Percentiles rank a stretch among this genome's conserved stretches.
Evolutionary conservation across 164 flowering plant species (phyloP).

Genomic region (Tetrastigma voinierianum): DNA sequence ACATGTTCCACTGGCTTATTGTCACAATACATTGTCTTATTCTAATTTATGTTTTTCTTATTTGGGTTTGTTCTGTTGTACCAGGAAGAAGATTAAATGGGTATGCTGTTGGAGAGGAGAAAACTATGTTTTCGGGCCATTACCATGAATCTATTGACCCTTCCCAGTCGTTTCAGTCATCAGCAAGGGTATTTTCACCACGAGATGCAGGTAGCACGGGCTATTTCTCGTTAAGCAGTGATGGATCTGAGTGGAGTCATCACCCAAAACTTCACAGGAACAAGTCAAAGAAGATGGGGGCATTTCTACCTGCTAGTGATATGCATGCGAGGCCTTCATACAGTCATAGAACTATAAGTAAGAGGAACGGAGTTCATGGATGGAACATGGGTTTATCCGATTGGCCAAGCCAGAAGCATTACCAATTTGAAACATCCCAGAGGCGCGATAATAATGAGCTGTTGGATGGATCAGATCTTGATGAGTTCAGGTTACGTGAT

Average conservation of each 20-base stretch:
- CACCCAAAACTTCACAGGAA: slow-evolving; percentile 37
- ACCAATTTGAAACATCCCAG: slow-evolving; percentile 29
- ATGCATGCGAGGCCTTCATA: slow-evolving; percentile 23
- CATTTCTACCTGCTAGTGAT: slow-evolving; percentile 27
- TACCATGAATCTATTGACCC: slow-evolving; percentile 51
- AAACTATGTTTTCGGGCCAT: slow-evolving; percentile 24
- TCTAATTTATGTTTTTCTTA: background rate
- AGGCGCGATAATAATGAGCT: slow-evolving; percentile 33
- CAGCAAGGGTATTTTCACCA: slow-evolving; percentile 52
- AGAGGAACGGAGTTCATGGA: slow-evolving; percentile 43
- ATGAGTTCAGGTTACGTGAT: slow-evolving; percentile 80
- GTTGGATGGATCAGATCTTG: slow-evolving; percentile 55
- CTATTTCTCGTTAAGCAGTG: slow-evolving; percentile 40
- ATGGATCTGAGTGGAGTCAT: slow-evolving; percentile 51
- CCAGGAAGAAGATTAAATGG: slow-evolving; percentile 75
- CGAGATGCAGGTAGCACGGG: slow-evolving; percentile 40
- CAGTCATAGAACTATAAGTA: slow-evolving; percentile 35
- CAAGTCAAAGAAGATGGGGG: slow-evolving; percentile 54
- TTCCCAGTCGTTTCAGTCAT: slow-evolving; percentile 47
- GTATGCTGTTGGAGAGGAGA: slow-evolving; percentile 55
- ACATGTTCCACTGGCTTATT: background rate
- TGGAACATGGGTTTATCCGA: slow-evolving; percentile 49
- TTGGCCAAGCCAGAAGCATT: slow-evolving; percentile 47
- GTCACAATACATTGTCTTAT: background rate
- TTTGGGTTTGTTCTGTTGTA: slow-evolving; percentile 5